A percentile compares a stretch with the other conserved stretches of the same genome.
phyloP scores from a whole-genome alignment of 2,329 filamentous ascomycete genomes.

The Aspergillus viridinutans region DNA sequence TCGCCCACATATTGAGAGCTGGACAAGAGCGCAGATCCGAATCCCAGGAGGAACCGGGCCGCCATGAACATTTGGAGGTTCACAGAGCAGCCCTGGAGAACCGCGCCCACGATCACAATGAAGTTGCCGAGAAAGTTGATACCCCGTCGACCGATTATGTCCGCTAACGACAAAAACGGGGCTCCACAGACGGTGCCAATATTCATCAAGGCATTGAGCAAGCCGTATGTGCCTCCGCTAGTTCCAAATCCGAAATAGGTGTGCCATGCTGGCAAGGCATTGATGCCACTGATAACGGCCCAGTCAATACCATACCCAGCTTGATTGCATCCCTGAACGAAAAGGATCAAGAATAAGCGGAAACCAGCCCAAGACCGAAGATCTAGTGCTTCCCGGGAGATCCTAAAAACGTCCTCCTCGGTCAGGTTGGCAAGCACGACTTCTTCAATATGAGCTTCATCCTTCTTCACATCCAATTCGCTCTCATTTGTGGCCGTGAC shows the following conservation, averaged over 20 bases:
- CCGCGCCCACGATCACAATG: constrained; percentile 43
- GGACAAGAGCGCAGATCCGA: constrained; percentile 35
- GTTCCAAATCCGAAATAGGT: constrained; percentile 42
- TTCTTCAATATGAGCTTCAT: constrained; percentile 38
- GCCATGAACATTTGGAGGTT: constrained; percentile 35
- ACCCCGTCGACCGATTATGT: constrained; percentile 50
- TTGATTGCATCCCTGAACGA: constrained; percentile 47
- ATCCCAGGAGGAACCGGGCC: constrained; percentile 36
- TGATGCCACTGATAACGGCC: constrained; percentile 48
- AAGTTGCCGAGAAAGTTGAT: constrained; percentile 46
- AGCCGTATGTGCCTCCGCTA: constrained; percentile 38
- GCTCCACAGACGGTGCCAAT: constrained; percentile 47
- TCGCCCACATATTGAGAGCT: constrained; percentile 40
- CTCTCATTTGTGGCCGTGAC: background rate
- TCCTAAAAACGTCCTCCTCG: constrained; percentile 43
- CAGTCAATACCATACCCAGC: constrained; percentile 49
- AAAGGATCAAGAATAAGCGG: constrained; percentile 42
- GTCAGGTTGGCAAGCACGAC: constrained; percentile 44
- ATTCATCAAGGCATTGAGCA: constrained; percentile 48
- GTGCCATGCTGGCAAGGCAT: constrained; percentile 43
- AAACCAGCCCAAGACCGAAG: constrained; percentile 41
- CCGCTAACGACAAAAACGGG: constrained; percentile 48
- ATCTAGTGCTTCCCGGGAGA: constrained; percentile 40
- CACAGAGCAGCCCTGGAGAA: constrained; percentile 33
- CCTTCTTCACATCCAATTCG: constrained; percentile 4